Evolutionary conservation across 177 flowering plant species (phyloP).

Genomic region (Vitis hybrid): DNA sequence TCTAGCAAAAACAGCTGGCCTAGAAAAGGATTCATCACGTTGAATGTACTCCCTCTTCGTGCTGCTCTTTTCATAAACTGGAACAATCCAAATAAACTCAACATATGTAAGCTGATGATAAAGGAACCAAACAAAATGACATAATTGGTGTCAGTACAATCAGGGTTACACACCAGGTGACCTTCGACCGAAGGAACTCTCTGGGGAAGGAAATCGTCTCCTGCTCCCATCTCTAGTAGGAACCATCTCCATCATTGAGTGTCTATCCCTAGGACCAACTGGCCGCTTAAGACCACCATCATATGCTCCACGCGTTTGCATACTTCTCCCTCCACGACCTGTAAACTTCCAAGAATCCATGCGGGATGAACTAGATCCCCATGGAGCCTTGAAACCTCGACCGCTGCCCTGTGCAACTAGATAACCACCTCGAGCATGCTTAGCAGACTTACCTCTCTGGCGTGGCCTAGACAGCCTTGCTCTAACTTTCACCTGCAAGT

Average conservation of each 20-base stretch:
- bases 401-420: slow-evolving; percentile 14
- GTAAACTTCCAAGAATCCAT: slow-evolving; percentile 29
- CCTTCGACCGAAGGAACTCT: slow-evolving; percentile 25
- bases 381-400: slow-evolving; percentile 22
- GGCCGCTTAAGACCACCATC: slow-evolving; percentile 20
- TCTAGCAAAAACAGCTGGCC: slow-evolving; percentile 26
- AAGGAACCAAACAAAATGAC: neutral
- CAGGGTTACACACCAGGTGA: slow-evolving; percentile 27
- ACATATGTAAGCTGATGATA: neutral
- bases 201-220: slow-evolving; percentile 20
- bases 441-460: slow-evolving; percentile 30
- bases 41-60: slow-evolving; percentile 29
- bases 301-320: slow-evolving; percentile 14
- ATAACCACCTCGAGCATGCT: slow-evolving; percentile 31
- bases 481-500: slow-evolving; percentile 30
- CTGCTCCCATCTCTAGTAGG: slow-evolving; percentile 24
- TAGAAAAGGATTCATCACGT: slow-evolving; percentile 21
- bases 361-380: slow-evolving; percentile 19
- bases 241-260: slow-evolving; percentile 11
- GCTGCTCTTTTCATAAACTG: slow-evolving; percentile 23
- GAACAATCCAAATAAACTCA: slow-evolving; percentile 9
- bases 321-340: slow-evolving; percentile 21
- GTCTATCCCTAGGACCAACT: slow-evolving; percentile 24
- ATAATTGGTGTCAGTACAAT: neutral
- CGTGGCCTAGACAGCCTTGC: slow-evolving; percentile 41